A percentile compares a stretch with the other conserved stretches of the same genome.
Evolutionary conservation across 179 eudicot species (phyloP).

Genomic region (Vitellaria paradoxa): DNA sequence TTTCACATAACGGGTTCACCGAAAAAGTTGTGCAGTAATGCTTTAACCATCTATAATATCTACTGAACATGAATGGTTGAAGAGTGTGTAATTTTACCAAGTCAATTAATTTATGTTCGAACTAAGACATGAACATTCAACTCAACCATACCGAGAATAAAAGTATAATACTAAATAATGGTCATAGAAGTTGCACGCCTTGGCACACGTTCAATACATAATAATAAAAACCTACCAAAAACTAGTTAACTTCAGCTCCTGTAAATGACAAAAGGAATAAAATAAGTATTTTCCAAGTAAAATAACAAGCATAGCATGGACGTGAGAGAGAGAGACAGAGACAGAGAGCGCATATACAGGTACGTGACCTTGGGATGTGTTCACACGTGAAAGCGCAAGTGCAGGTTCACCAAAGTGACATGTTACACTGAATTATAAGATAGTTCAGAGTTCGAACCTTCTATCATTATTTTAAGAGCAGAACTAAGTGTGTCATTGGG

Average conservation of each 20-base stretch:
- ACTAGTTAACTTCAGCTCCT: not conserved
- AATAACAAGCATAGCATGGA: not conserved
- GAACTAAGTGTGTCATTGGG: slow-evolving; percentile 32
- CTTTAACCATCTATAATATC: not conserved
- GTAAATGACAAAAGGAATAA: not conserved
- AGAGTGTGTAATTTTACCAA: too few species aligned
- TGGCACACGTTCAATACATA: too few species aligned
- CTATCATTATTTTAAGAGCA: slow-evolving; percentile 33
- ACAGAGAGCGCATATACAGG: not conserved
- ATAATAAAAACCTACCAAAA: not conserved
- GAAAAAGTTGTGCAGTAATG: not conserved
- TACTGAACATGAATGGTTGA: too few species aligned
- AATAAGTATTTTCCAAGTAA: not conserved
- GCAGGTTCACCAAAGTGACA: not conserved
- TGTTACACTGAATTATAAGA: not conserved
- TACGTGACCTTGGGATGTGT: not conserved
- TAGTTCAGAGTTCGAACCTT: slow-evolving; percentile 23
- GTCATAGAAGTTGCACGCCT: too few species aligned
- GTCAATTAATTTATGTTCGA: too few species aligned
- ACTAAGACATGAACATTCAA: too few species aligned
- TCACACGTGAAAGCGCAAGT: not conserved
- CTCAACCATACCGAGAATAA: too few species aligned
- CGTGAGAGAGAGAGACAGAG: not conserved
- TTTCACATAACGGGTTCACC: not conserved
- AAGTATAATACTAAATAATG: too few species aligned